phyloP scores from a whole-genome alignment of 495 filamentous ascomycete species.

The Aspergillus sclerotiicarbonarius region DNA sequence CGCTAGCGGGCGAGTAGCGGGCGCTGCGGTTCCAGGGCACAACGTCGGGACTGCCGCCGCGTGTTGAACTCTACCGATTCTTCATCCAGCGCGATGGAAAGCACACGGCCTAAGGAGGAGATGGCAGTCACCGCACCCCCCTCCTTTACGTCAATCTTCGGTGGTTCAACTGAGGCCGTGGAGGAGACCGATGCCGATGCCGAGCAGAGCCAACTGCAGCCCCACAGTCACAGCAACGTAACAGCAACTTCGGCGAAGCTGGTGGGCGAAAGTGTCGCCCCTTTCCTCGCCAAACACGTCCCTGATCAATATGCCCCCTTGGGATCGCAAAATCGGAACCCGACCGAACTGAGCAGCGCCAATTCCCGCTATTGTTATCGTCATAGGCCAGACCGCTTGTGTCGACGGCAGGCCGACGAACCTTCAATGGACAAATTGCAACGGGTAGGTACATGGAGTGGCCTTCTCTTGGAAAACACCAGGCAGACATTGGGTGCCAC shows the following conservation, averaged over 20 bases:
- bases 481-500: neutral
- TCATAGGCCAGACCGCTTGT: slow-evolving; percentile 92
- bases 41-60: too few species aligned
- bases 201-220: slow-evolving; percentile 24
- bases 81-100: slow-evolving; percentile 9
- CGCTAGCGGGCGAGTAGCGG: neutral
- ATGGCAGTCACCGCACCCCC: slow-evolving; percentile 7
- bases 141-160: slow-evolving; percentile 26
- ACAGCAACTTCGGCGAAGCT: slow-evolving; percentile 44
- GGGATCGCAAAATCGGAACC: slow-evolving; percentile 35
- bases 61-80: too few species aligned
- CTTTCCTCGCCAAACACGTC: slow-evolving; percentile 83
- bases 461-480: neutral
- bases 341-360: slow-evolving; percentile 33
- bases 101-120: neutral
- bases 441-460: slow-evolving; percentile 53
- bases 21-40: neutral
- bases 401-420: slow-evolving; percentile 86
- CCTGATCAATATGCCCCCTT: slow-evolving; percentile 77
- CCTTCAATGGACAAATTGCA: slow-evolving; percentile 94
- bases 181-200: slow-evolving; percentile 21
- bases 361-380: slow-evolving; percentile 96
- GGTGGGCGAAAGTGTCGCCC: slow-evolving; percentile 60
- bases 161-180: slow-evolving; percentile 13
- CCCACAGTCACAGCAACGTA: slow-evolving; percentile 19